Percentiles rank a stretch among this genome's conserved stretches.
These are phyloP conservation scores for Phytopythium kandeliae DNA, from an alignment of 352 stramenopile species.

Conservation along the genomic window DNA sequence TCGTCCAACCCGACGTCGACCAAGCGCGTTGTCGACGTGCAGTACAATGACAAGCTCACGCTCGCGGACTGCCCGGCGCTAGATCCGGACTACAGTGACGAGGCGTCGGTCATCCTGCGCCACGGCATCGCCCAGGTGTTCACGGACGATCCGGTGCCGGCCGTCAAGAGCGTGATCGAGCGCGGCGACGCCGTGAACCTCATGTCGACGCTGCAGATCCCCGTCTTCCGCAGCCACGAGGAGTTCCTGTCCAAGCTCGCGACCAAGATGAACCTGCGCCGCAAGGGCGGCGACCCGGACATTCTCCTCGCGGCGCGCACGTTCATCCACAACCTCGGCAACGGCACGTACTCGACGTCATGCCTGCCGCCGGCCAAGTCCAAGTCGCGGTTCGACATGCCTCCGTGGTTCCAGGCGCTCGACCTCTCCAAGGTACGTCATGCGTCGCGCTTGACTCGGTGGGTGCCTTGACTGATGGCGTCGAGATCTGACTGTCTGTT, in stretches of 20 bases:
- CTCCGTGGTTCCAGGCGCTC: constrained; percentile 55
- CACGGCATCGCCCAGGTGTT: constrained; percentile 95
- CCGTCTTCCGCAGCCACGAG: constrained; percentile 88
- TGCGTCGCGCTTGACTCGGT: background rate
- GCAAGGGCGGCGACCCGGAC: constrained; percentile 96
- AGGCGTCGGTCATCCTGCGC: constrained; percentile 80
- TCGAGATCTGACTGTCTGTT: background rate
- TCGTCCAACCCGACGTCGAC: constrained; percentile 53
- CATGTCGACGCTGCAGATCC: constrained; percentile 95
- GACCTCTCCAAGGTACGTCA: constrained; percentile 48
- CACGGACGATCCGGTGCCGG: constrained; percentile 92
- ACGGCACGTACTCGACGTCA: constrained; percentile 45
- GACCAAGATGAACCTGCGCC: constrained; percentile 89
- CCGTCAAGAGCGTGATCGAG: constrained; percentile 89
- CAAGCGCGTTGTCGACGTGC: constrained; percentile 87
- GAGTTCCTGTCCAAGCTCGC: constrained; percentile 97
- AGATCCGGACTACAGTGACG: constrained; percentile 93
- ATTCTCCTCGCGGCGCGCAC: constrained; percentile 89
- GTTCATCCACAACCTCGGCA: constrained; percentile 76
- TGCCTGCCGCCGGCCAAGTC: constrained; percentile 71
- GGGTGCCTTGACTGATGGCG: background rate
- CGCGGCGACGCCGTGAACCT: constrained; percentile 90
- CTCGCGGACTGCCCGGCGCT: constrained; percentile 97
- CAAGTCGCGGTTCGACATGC: constrained; percentile 80
- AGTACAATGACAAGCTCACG: constrained; percentile 96